Percentiles rank a stretch among this genome's conserved stretches.
phyloP scores from a whole-genome alignment of 1,139 yeast genomes.

The Scheffersomyces segobiensis region DNA sequence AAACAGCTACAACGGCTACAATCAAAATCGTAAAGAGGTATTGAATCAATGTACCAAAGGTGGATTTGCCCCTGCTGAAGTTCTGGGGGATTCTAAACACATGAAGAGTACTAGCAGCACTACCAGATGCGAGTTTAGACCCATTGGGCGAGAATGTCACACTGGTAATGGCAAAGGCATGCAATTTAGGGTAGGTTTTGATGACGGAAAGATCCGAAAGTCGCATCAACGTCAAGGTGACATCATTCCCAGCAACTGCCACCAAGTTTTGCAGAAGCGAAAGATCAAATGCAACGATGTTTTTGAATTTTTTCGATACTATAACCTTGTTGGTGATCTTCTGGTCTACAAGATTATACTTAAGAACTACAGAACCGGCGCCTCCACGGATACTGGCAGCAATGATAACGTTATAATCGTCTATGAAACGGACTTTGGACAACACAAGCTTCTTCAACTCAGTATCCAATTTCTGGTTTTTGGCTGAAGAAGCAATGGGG shows the following conservation, averaged over 20 bases:
- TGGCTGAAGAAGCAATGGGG: constrained; percentile 33
- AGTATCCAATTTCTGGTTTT: constrained; percentile 19
- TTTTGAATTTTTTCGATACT: constrained; percentile 56
- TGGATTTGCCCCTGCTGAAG: constrained; percentile 45
- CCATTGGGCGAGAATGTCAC: constrained; percentile 73
- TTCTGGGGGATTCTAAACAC: constrained; percentile 62
- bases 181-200: constrained; percentile 59
- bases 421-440: constrained; percentile 61
- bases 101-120: constrained; percentile 77
- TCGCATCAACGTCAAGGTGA: constrained; percentile 59
- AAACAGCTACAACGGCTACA: constrained; percentile 46
- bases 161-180: constrained; percentile 78
- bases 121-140: constrained; percentile 66
- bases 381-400: constrained; percentile 53
- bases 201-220: constrained; percentile 51
- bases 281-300: constrained; percentile 70
- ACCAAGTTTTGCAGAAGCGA: constrained; percentile 46
- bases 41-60: constrained; percentile 40
- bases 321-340: constrained; percentile 42
- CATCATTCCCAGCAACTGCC: constrained; percentile 77
- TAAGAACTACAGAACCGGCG: constrained; percentile 38
- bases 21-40: constrained; percentile 45
- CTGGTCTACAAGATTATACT: constrained; percentile 44
- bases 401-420: constrained; percentile 52
- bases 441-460: constrained; percentile 38